Evolutionary conservation across 2,329 filamentous ascomycete genomes (phyloP).

Genomic region (Zymoseptoria passerinii): DNA sequence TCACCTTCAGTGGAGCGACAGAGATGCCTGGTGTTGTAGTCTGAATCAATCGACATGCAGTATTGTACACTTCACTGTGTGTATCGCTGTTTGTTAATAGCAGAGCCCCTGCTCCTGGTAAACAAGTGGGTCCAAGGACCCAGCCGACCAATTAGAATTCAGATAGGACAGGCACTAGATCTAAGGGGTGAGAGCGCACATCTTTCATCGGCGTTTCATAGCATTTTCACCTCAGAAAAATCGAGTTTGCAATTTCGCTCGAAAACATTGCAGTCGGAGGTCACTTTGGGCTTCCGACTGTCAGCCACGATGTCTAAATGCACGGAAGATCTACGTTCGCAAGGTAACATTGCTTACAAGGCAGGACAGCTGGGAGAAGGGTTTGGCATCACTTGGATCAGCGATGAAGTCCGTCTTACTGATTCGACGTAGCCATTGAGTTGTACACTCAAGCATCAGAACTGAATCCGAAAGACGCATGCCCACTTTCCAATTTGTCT

Average conservation of each 20-base stretch:
- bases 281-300: background rate
- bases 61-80: background rate
- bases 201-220: background rate
- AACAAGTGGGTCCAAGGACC: background rate
- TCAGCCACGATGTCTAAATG: background rate
- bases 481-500: conserved; percentile 14
- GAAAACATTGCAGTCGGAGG: background rate
- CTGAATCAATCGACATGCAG: background rate
- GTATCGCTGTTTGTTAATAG: background rate
- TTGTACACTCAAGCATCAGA: conserved; percentile 10
- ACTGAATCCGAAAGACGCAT: conserved; percentile 7
- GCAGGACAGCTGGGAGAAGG: conserved; percentile 10
- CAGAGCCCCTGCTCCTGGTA: background rate
- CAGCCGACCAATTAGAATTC: background rate
- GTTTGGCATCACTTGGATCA: background rate
- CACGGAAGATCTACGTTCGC: background rate
- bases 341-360: conserved; percentile 15
- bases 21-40: conserved; percentile 1
- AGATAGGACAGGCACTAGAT: background rate
- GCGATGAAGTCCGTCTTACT: background rate
- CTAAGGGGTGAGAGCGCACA: background rate
- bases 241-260: background rate
- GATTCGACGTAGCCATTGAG: conserved; percentile 4
- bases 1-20: background rate
- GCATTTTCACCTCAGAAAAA: background rate